Conservation (phyloP, 176 grass and related monocot genomes). For the Microstegium vimineum region DNA sequence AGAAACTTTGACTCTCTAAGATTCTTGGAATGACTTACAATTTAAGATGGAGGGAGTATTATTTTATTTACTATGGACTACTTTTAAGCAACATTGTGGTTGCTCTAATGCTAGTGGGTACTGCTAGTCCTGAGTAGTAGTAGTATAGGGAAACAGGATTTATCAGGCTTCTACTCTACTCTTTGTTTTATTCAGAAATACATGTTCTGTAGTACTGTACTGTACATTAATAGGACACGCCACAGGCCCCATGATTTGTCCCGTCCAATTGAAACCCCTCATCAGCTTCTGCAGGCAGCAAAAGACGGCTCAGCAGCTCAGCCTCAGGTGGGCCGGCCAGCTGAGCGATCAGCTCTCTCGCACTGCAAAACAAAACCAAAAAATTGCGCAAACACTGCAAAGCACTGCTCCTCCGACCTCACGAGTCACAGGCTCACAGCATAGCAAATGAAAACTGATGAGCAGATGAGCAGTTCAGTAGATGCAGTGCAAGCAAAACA, state of each 20-base stretch:
- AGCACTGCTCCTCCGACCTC: neutral
- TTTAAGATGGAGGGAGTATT: too few species aligned
- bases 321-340: too few species aligned
- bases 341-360: neutral
- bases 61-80: too few species aligned
- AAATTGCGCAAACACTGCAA: conserved; percentile 20
- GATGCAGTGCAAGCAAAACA: too few species aligned
- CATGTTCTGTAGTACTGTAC: too few species aligned
- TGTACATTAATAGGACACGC: neutral
- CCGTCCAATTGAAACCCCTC: conserved; percentile 21
- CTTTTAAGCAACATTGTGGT: too few species aligned
- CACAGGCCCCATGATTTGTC: conserved; percentile 25
- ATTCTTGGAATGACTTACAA: too few species aligned
- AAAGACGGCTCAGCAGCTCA: neutral
- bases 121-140: neutral
- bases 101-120: neutral
- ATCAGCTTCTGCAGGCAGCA: neutral
- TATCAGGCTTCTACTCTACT: neutral
- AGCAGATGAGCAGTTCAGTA: neutral
- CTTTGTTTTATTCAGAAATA: neutral
- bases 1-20: too few species aligned
- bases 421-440: too few species aligned
- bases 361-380: neutral
- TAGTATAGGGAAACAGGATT: neutral
- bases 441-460: neutral